Conservation (phyloP, 2,329 filamentous ascomycete species). For the Exophiala phaeomuriformis region DNA sequence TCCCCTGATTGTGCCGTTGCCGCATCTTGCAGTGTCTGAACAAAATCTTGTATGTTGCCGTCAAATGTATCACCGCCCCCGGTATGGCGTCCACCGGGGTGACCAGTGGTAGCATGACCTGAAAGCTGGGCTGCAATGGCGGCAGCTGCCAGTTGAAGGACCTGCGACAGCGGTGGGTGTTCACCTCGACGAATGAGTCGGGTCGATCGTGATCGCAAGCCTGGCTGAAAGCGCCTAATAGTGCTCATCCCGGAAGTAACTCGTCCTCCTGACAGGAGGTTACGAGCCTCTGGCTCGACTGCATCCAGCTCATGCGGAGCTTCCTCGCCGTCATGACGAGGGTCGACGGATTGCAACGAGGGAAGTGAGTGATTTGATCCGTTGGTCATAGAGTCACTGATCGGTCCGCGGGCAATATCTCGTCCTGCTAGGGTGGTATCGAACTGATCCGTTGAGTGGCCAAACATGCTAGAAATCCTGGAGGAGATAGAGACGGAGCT, state of each 20-base stretch:
- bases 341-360: constrained; percentile 35
- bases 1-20: constrained; percentile 49
- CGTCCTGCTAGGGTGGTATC: constrained; percentile 27
- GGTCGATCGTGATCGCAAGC: constrained; percentile 48
- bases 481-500: constrained; percentile 38
- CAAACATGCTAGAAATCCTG: constrained; percentile 39
- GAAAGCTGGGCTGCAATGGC: constrained; percentile 59
- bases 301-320: constrained; percentile 37
- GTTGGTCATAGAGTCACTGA: constrained; percentile 30
- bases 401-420: constrained; percentile 29
- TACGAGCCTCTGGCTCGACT: constrained; percentile 34
- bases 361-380: constrained; percentile 33
- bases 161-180: constrained; percentile 54
- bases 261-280: constrained; percentile 29
- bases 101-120: constrained; percentile 50
- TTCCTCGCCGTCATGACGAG: constrained; percentile 37
- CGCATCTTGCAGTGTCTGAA: constrained; percentile 56
- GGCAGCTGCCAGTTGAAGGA: constrained; percentile 56
- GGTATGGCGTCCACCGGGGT: constrained; percentile 49
- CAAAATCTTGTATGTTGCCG: constrained; percentile 56
- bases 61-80: constrained; percentile 49
- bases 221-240: constrained; percentile 36
- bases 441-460: constrained; percentile 30
- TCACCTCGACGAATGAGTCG: constrained; percentile 51
- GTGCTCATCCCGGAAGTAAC: constrained; percentile 30